A percentile compares a stretch with the other conserved stretches of the same genome.
Conservation (phyloP, 2,329 filamentous ascomycete species). For the Elsinoe ampelina region DNA sequence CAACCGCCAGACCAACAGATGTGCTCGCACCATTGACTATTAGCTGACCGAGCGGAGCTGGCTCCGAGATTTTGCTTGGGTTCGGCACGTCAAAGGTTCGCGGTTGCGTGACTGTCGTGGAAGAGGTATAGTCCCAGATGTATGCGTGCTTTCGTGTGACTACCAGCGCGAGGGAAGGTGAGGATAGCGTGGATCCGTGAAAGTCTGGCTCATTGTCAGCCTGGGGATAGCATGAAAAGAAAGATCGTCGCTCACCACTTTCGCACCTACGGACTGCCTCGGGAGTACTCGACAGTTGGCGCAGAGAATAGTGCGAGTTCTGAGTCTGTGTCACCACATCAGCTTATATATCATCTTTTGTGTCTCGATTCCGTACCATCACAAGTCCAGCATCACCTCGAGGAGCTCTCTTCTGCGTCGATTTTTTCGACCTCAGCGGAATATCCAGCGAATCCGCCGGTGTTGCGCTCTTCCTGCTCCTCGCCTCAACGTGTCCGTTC, state of each 20-base stretch:
- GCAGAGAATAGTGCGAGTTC: constrained; percentile 76
- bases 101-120: constrained; percentile 58
- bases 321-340: constrained; percentile 50
- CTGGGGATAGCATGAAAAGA: background rate
- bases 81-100: constrained; percentile 74
- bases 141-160: constrained; percentile 75
- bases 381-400: constrained; percentile 26
- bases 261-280: constrained; percentile 15
- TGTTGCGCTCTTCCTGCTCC: constrained; percentile 12
- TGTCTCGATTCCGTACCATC: constrained; percentile 16
- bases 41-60: constrained; percentile 72
- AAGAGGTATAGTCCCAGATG: constrained; percentile 75
- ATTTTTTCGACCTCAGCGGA: constrained; percentile 31
- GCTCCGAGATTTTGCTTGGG: constrained; percentile 56
- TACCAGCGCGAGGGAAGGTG: constrained; percentile 63
- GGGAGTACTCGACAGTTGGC: constrained; percentile 73
- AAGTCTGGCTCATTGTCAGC: constrained; percentile 22
- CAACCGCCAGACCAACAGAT: constrained; percentile 74
- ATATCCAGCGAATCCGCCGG: constrained; percentile 26
- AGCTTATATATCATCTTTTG: background rate
- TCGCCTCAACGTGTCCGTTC: constrained; percentile 22
- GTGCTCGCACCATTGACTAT: constrained; percentile 68
- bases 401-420: constrained; percentile 20
- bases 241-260: constrained; percentile 9
- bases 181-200: constrained; percentile 42